Evolutionary conservation across 352 stramenopile genomes (phyloP), one percentile per base, ranked within the genome.

Genomic region (Phytophthora boehmeriae): DNA sequence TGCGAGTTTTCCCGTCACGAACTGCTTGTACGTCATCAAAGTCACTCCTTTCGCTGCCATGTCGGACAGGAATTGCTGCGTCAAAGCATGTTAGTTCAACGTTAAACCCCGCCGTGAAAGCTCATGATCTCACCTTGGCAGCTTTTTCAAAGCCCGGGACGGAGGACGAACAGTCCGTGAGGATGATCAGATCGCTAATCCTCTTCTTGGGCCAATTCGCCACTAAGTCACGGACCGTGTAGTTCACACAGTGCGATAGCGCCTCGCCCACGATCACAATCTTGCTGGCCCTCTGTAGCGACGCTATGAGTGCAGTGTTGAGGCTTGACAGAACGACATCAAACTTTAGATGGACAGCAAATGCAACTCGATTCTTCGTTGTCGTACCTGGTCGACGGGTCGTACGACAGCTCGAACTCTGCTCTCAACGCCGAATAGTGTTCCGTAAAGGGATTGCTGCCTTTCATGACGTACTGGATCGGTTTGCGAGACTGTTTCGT

Each of bases 191-290:
- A 49, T 90, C 73, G 20, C 58, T 45, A n/a, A 80, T 45, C 34
- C 90, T 74, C 11, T 86, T 71, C 20, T 67, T 71, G 0, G 89
- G 78, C 89, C 88, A 98, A 23, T 85, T 59, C 14, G 79, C 69
- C 2, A 97, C 75, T 28, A 98, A 81, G 68, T 98, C 93, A 19
- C 93, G 75, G 2, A 97, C 67, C 0, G 95, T 97, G 73, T 96
- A 98, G 66, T 98, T 98, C 19, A 98, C 95, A 73, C 93, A 98
- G 70, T 98, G 96, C 43, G 88, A 98, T 49, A 96, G 78, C 2
- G 96, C 93, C 73, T 99, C 91, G 25, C 96, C 96, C 52, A 90
- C 96, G 34, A 98, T 80, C 6, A 97, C 66, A 1, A 99, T 71
- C 41, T 81, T 78, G 58, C 82, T 69, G 4, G 80, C 78, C 10